Evolutionary conservation across 2,329 filamentous ascomycete species (phyloP).

Genomic region (Pochonia chlamydosporia): DNA sequence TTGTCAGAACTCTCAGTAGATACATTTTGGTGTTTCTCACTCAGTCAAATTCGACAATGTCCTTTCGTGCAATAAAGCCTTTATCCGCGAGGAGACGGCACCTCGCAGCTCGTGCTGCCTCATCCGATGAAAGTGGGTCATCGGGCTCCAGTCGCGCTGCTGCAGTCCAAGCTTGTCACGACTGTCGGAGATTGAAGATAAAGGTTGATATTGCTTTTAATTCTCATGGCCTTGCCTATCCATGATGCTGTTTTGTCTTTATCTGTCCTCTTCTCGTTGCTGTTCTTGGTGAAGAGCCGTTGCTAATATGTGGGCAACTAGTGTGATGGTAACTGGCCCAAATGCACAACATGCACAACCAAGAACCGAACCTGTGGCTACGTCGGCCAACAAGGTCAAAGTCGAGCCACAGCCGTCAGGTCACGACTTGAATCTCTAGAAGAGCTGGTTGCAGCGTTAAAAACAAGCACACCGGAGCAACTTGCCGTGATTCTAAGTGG

Average conservation of each 20-base stretch:
- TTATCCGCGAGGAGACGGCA: neutral
- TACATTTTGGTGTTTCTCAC: too few species aligned
- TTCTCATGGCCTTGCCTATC: neutral
- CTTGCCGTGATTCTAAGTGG: neutral
- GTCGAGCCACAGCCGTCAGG: neutral
- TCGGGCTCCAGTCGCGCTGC: neutral
- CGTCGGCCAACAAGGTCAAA: neutral
- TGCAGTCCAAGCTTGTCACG: neutral
- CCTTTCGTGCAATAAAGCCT: neutral
- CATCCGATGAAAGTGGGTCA: neutral
- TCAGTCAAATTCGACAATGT: neutral
- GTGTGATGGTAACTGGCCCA: conserved; percentile 3
- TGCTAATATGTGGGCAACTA: neutral
- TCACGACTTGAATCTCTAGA: conserved; percentile 1
- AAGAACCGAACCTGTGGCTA: conserved; percentile 1
- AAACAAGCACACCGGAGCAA: neutral
- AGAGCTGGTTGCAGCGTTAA: neutral
- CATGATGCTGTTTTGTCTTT: neutral
- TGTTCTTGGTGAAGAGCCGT: too few species aligned
- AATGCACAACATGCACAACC: neutral
- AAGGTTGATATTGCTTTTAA: too few species aligned
- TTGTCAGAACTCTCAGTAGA: too few species aligned
- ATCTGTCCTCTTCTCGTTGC: neutral
- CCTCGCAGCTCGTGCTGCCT: neutral
- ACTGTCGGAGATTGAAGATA: neutral